Conservation (phyloP, 2,329 filamentous ascomycete genomes). For the Ceratocystis diversiconidia region DNA sequence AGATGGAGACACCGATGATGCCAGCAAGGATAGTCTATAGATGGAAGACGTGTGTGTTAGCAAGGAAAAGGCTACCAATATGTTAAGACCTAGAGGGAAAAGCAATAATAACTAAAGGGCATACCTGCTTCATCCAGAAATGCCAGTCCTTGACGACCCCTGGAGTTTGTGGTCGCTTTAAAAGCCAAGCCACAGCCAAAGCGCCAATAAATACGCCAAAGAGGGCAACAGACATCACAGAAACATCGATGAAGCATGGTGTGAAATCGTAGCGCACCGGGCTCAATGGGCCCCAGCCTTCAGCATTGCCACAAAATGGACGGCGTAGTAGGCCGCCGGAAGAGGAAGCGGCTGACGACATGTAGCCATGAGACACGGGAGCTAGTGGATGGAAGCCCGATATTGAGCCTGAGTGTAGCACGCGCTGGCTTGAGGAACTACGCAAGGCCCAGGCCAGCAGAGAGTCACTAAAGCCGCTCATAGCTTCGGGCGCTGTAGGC, state of each 20-base stretch:
- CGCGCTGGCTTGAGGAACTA: constrained; percentile 29
- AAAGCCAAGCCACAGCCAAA: constrained; percentile 64
- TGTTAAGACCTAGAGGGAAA: not conserved
- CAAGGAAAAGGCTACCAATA: not conserved
- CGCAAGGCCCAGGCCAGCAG: constrained; percentile 14
- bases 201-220: constrained; percentile 69
- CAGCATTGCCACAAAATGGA: constrained; percentile 71
- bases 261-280: constrained; percentile 83
- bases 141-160: constrained; percentile 72
- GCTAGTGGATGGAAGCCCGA: constrained; percentile 40
- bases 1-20: constrained; percentile 52
- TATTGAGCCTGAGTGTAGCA: constrained; percentile 46
- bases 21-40: constrained; percentile 45
- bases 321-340: constrained; percentile 40
- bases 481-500: constrained; percentile 5
- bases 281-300: constrained; percentile 93
- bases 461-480: constrained; percentile 17
- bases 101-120: constrained; percentile 20
- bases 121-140: constrained; percentile 83
- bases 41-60: not conserved
- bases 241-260: constrained; percentile 90
- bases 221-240: constrained; percentile 61
- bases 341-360: constrained; percentile 26
- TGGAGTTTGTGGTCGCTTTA: constrained; percentile 51
- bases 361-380: constrained; percentile 41